Evolutionary conservation across 2,329 filamentous ascomycete species (phyloP).

Genomic region (Alternaria alternata): DNA sequence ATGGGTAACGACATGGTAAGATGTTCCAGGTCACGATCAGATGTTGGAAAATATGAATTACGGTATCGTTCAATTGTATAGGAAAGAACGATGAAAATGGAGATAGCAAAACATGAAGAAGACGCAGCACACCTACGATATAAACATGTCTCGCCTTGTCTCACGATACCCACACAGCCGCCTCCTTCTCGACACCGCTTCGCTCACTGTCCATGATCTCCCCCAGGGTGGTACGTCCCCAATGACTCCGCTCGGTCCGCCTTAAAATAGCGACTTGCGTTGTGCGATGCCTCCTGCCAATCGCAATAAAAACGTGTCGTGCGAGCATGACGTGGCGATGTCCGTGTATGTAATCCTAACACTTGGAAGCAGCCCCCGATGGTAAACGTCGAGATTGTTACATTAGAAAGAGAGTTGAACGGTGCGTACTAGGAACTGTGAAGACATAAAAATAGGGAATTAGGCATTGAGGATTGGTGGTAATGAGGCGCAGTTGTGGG

Average conservation of each 20-base stretch:
- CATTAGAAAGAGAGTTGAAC: neutral
- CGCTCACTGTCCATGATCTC: neutral
- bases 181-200: neutral
- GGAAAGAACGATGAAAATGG: neutral
- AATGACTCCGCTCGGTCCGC: neutral
- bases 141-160: neutral
- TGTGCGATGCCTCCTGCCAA: neutral
- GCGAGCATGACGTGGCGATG: neutral
- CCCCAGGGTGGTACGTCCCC: neutral
- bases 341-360: neutral
- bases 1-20: neutral
- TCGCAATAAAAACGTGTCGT: conserved; percentile 1
- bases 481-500: neutral
- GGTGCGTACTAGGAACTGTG: neutral
- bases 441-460: neutral
- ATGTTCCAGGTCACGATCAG: neutral
- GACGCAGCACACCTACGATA: neutral
- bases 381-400: neutral
- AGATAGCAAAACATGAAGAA: neutral
- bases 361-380: neutral
- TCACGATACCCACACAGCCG: neutral
- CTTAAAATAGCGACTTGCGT: conserved; percentile 1
- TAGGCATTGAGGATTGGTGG: neutral
- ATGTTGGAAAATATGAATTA: neutral
- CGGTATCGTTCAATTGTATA: neutral